Evolutionary conservation across 495 filamentous ascomycete species (phyloP).

Genomic region (Neurospora sp.): DNA sequence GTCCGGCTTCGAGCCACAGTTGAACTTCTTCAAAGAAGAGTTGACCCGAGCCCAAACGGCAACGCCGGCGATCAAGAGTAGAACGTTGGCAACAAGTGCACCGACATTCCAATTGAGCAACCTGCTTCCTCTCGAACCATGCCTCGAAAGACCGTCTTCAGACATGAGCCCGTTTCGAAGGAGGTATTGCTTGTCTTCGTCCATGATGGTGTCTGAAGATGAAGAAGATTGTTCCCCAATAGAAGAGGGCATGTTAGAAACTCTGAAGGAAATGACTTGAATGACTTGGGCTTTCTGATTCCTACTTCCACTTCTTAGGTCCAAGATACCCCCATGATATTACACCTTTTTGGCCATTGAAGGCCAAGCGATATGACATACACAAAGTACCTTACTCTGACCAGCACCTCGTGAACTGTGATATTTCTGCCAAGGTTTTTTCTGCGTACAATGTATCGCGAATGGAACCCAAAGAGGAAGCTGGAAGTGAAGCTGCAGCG

Average conservation of each 20-base stretch:
- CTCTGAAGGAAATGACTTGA: too few species aligned
- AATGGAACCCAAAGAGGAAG: background rate
- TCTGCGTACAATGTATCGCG: background rate
- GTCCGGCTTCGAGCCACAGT: background rate
- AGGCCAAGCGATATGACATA: background rate
- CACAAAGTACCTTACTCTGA: background rate
- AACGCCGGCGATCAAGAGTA: background rate
- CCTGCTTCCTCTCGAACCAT: background rate
- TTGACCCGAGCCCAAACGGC: background rate
- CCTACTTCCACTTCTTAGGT: background rate
- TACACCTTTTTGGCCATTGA: background rate
- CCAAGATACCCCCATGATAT: background rate
- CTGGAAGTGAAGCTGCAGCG: background rate
- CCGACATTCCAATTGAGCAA: background rate
- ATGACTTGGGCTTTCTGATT: background rate
- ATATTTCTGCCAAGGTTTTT: background rate
- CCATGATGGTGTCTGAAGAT: background rate
- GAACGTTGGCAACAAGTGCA: background rate
- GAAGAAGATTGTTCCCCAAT: background rate
- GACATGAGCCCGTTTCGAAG: background rate
- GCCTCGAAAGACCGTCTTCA: background rate
- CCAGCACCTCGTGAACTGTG: background rate
- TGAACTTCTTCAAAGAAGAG: background rate
- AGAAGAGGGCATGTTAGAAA: background rate
- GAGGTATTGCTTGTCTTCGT: conserved; percentile 1